A percentile compares a stretch with the other conserved stretches of the same genome.
Evolutionary conservation across 2,329 filamentous ascomycete species (phyloP).

Genomic region (Xylaria sp.): DNA sequence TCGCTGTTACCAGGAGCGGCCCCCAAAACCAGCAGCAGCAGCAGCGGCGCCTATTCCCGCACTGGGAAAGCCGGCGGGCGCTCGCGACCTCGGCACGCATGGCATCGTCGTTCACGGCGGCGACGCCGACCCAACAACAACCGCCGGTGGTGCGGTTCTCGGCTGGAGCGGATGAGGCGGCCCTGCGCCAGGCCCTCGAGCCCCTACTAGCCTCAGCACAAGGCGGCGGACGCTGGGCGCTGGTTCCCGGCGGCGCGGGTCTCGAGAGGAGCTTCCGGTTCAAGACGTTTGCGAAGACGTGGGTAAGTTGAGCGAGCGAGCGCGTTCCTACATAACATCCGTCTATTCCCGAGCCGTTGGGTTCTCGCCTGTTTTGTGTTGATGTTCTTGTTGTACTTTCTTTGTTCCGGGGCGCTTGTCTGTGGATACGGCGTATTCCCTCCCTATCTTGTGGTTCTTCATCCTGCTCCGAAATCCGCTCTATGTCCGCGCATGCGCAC

Average conservation of each 20-base stretch:
- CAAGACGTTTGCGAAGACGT: conserved; percentile 67
- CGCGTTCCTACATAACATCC: too few relatives aligned
- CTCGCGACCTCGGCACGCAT: conserved; percentile 20
- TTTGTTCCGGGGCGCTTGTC: background rate
- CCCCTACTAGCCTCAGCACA: conserved; percentile 37
- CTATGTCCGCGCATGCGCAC: background rate
- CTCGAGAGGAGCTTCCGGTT: conserved; percentile 65
- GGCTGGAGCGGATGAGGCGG: conserved; percentile 46
- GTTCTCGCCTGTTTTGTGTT: too few relatives aligned
- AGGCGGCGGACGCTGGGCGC: conserved; percentile 49
- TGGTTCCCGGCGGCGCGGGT: conserved; percentile 55
- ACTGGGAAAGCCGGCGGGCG: conserved; percentile 8
- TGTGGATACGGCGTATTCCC: background rate
- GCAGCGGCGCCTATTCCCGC: too few relatives aligned
- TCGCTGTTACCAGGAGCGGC: background rate
- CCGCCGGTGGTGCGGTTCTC: conserved; percentile 43
- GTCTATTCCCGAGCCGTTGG: background rate
- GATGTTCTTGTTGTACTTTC: too few relatives aligned
- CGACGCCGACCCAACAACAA: conserved; percentile 5
- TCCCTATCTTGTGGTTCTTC: too few relatives aligned
- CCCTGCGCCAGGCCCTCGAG: conserved; percentile 41
- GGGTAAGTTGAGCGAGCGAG: too few relatives aligned
- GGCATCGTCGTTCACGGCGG: conserved; percentile 9
- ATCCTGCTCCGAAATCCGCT: background rate
- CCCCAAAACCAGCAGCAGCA: too few relatives aligned